These are phyloP conservation scores for Gonapodya prolifera DNA, from an alignment of 192 early-diverging fungal species.

Conservation along the genomic window DNA sequence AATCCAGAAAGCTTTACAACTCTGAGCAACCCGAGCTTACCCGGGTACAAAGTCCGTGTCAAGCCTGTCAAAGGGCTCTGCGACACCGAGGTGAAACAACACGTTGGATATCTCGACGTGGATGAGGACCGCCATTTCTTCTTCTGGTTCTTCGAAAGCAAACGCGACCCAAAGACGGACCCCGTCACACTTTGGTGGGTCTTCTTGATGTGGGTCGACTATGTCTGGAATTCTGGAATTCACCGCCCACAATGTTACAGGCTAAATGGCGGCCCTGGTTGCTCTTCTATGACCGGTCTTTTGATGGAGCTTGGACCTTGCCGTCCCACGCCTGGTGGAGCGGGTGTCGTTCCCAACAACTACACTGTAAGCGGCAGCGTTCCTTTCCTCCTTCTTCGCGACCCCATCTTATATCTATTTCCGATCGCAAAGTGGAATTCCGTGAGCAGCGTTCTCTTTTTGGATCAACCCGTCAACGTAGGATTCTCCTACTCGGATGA, in stretches of 20 bases:
- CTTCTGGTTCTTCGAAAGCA: slow-evolving; percentile 76
- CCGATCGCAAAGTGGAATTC: slow-evolving; percentile 15
- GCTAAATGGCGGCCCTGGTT: slow-evolving; percentile 79
- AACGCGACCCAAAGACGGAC: slow-evolving; percentile 54
- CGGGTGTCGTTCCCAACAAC: not conserved
- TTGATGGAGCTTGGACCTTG: slow-evolving; percentile 85
- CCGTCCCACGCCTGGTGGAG: not conserved
- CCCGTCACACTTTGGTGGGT: slow-evolving; percentile 60
- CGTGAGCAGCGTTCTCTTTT: slow-evolving; percentile 39
- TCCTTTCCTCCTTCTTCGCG: not conserved
- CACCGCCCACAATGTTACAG: slow-evolving; percentile 34
- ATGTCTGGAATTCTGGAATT: not conserved
- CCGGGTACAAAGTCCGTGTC: slow-evolving; percentile 58
- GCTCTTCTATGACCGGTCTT: slow-evolving; percentile 62
- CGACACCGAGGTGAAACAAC: slow-evolving; percentile 40
- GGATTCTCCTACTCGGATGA: slow-evolving; percentile 67
- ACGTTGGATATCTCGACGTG: slow-evolving; percentile 35
- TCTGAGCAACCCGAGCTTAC: slow-evolving; percentile 45
- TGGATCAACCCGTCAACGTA: slow-evolving; percentile 71
- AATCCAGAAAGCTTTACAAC: not conserved
- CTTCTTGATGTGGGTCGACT: not conserved
- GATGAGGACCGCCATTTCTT: slow-evolving; percentile 22
- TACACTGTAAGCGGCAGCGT: not conserved
- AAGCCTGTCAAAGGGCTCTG: slow-evolving; percentile 64
- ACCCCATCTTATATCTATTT: not conserved